phyloP scores from a whole-genome alignment of 257 asterid species.

The Fraxinus anomala region DNA sequence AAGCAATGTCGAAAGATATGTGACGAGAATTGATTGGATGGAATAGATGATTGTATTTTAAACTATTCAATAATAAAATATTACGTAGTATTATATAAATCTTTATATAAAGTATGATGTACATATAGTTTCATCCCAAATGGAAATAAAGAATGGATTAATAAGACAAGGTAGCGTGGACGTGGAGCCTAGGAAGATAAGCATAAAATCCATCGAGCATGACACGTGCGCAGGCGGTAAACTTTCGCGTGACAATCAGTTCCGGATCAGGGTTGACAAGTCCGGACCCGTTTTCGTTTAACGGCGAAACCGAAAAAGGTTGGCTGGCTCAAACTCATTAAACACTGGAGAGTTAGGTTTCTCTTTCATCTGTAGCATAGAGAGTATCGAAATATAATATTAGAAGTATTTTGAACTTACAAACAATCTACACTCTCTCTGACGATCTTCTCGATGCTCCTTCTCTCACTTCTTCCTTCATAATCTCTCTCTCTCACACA shows the following conservation, averaged over 20 bases:
- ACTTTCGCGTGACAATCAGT: conserved; percentile 13
- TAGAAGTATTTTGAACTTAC: conserved; percentile 6
- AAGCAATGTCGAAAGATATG: too few species aligned
- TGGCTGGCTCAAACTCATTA: conserved; percentile 22
- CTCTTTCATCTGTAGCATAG: conserved; percentile 32
- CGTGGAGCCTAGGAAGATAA: too few species aligned
- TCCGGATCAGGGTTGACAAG: conserved; percentile 5
- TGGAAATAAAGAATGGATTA: too few species aligned
- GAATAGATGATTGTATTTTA: too few species aligned
- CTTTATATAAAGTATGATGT: too few species aligned
- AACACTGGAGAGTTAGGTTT: conserved; percentile 31
- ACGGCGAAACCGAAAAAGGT: conserved; percentile 46
- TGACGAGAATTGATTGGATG: too few species aligned
- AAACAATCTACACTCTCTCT: conserved; percentile 24
- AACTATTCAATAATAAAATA: too few species aligned
- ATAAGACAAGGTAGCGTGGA: too few species aligned
- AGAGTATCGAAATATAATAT: conserved; percentile 48
- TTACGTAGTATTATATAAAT: too few species aligned
- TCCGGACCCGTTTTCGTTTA: conserved; percentile 13
- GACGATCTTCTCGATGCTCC: conserved; percentile 65
- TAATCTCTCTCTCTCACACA: background rate
- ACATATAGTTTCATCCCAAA: too few species aligned
- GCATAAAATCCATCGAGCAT: background rate
- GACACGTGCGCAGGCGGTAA: background rate
- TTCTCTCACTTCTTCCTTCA: conserved; percentile 18